These are phyloP conservation scores for Malus orientalis DNA, from an alignment of 306 rosid species.

Conservation along the genomic window DNA sequence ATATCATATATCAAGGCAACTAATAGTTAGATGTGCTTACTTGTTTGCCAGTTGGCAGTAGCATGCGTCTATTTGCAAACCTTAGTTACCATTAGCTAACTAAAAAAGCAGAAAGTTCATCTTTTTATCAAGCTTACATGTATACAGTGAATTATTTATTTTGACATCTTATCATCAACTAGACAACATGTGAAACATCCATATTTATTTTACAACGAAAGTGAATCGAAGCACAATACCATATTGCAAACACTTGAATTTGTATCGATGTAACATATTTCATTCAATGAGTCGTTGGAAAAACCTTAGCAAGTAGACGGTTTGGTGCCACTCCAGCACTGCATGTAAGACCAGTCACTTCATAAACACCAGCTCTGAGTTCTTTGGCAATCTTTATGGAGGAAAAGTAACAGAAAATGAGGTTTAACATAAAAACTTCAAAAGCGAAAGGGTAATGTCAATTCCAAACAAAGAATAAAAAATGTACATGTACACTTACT, in stretches of 20 bases:
- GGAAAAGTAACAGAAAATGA: slow-evolving; percentile 9
- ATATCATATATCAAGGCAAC: not conserved
- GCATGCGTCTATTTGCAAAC: not conserved
- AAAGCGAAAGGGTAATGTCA: not conserved
- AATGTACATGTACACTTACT: slow-evolving; percentile 26
- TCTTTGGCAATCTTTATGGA: slow-evolving; percentile 60
- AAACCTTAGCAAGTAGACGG: slow-evolving; percentile 86
- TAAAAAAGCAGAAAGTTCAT: not conserved
- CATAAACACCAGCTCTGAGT: slow-evolving; percentile 60
- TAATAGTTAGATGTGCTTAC: not conserved
- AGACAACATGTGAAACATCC: not conserved
- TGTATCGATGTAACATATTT: not conserved
- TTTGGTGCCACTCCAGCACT: slow-evolving; percentile 98
- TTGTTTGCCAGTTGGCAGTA: not conserved
- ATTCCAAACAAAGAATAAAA: not conserved
- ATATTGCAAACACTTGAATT: not conserved
- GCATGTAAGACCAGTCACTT: slow-evolving; percentile 88
- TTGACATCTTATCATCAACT: not conserved
- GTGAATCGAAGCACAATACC: not conserved
- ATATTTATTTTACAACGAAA: not conserved
- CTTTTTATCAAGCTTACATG: not conserved
- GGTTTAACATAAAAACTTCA: slow-evolving; percentile 6
- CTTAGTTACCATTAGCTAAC: not conserved
- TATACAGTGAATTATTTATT: not conserved
- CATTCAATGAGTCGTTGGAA: not conserved